Base-by-base conservation (phyloP, 139 green algal genomes). In the Chlamydomonas sp. region DNA sequence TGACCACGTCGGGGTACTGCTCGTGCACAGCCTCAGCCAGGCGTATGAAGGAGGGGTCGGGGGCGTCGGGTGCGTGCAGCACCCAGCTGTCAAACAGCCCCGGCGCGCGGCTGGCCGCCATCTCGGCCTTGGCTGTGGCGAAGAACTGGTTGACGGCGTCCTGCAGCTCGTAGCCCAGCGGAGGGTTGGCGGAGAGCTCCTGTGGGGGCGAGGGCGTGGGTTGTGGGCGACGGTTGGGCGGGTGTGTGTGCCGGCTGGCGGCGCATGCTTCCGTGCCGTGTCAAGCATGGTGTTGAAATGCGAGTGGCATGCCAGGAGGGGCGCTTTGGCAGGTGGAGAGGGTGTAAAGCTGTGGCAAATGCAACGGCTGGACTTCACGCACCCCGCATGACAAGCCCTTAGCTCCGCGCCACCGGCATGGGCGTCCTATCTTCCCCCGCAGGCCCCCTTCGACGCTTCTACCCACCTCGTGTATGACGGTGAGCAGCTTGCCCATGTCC, bases 101-200 rank as follows among this genome's bases (percentile, higher is more conserved):
- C 72, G 76, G 69, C 79, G 83, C 73, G 14, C 77, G 75, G 1
- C 77, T 83, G 2, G 86, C 91, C 9, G 17, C 20, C 49, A 93
- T 87, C 78, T 96, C 91, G 6, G 76, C 77, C 73, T 93, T 92
- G 58, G 93, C 93, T 16, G 83, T 76, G 14, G 78, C 9, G 77
- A 94, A 93, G 18, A 96, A 93, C 20, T 85, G 73, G 5, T 91
- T 71, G 3, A 90, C 88, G 6, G 94, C 94, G 31, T 94, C 93
- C 3, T 93, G 90, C 31, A 90, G 88, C 73, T 95, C 92, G 78
- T 96, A 94, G 12, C 93, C 92, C 62, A 94, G 79, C 8, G 92
- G 91, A 0, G 92, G 91, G 82, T 94, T 96, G 63, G 85, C 67
- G 18, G 76, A 49, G 18, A 88, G 64, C 84, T 88, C 84, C 74